Evolutionary conservation across 2,329 filamentous ascomycete genomes (phyloP).

Genomic region (Claviceps sp.): DNA sequence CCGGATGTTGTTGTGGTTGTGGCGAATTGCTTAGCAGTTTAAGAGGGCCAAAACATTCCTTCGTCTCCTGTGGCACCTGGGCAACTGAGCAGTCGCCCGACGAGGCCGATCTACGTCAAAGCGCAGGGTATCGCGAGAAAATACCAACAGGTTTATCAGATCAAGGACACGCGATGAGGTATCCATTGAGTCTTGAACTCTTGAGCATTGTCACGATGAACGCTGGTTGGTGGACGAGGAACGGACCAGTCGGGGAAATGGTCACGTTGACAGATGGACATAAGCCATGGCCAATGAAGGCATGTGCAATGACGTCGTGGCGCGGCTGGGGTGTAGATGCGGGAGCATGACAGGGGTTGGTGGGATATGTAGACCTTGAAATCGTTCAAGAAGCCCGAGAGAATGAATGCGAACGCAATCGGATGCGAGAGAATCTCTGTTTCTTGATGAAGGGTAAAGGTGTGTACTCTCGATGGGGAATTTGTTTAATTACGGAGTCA

Average conservation of each 20-base stretch:
- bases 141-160: too few species aligned
- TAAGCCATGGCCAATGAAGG: not conserved
- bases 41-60: not conserved
- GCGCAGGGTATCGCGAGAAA: too few species aligned
- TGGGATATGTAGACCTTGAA: not conserved
- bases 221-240: not conserved
- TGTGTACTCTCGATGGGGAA: too few species aligned
- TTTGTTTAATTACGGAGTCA: too few species aligned
- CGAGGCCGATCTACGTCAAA: too few species aligned
- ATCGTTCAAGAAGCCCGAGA: not conserved
- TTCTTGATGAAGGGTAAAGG: too few species aligned
- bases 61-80: not conserved
- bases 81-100: not conserved
- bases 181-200: too few species aligned
- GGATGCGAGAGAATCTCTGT: not conserved
- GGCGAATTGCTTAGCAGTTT: too few species aligned
- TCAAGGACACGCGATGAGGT: too few species aligned
- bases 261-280: not conserved
- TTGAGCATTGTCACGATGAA: not conserved
- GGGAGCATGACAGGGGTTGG: not conserved
- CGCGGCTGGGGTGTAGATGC: not conserved
- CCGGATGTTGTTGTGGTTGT: not conserved
- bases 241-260: not conserved
- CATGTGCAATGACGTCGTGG: slow-evolving; percentile 1
- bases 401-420: not conserved